These are phyloP conservation scores for Yueomyces sinensis DNA, from an alignment of 805 yeast genomes.

Conservation along the genomic window DNA sequence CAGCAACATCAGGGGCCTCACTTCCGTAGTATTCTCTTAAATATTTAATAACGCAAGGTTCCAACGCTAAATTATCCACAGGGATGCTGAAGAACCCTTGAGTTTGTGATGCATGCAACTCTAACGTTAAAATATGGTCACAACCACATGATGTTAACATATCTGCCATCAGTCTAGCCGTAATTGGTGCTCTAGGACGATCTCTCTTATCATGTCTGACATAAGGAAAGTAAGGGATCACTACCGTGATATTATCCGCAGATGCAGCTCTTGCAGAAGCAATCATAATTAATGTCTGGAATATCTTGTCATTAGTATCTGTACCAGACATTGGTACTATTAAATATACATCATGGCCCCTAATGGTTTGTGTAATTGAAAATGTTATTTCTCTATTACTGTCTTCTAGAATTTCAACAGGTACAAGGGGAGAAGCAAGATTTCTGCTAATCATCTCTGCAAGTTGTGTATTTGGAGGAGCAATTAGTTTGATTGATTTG, in stretches of 20 bases:
- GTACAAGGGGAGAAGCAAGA: constrained; percentile 46
- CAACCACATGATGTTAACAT: constrained; percentile 76
- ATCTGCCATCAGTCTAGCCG: constrained; percentile 76
- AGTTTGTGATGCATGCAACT: constrained; percentile 77
- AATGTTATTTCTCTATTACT: constrained; percentile 65
- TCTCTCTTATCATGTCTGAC: constrained; percentile 83
- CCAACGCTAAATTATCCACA: constrained; percentile 74
- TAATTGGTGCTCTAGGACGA: constrained; percentile 76
- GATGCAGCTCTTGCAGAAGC: constrained; percentile 75
- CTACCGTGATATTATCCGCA: constrained; percentile 72
- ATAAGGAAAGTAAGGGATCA: constrained; percentile 75
- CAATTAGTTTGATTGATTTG: constrained; percentile 53
- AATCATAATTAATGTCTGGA: constrained; percentile 65
- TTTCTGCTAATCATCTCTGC: constrained; percentile 58
- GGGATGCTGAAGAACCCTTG: constrained; percentile 80
- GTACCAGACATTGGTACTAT: constrained; percentile 72
- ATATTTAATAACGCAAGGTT: constrained; percentile 66
- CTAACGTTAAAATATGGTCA: constrained; percentile 79
- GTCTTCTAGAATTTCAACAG: constrained; percentile 41
- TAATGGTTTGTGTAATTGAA: constrained; percentile 66
- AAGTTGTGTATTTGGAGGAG: constrained; percentile 54
- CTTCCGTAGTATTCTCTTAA: constrained; percentile 42
- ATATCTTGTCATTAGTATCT: constrained; percentile 59
- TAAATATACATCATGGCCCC: constrained; percentile 77
- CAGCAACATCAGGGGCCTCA: constrained; percentile 45